Conservation (phyloP, 306 rosid species). For the Vicia faba region DNA sequence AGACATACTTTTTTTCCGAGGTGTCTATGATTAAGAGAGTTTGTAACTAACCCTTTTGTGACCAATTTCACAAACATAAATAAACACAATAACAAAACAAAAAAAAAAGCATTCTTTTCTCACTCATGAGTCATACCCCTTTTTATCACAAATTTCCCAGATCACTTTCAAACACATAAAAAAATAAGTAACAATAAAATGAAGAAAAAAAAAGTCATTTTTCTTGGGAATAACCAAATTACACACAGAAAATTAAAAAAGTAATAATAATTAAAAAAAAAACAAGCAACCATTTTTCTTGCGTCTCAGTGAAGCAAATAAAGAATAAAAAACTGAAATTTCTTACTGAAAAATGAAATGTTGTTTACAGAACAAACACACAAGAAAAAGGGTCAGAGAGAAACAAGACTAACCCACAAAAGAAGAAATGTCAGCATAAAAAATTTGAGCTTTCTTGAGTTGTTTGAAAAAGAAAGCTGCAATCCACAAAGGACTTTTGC, state of each 20-base stretch:
- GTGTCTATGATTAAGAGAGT: too few species aligned
- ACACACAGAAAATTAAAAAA: not conserved
- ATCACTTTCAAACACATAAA: conserved; percentile 13
- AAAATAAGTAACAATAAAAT: not conserved
- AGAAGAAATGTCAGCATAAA: conserved; percentile 59
- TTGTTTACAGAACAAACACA: not conserved
- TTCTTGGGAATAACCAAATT: not conserved
- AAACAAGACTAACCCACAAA: conserved; percentile 59
- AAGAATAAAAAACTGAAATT: conserved; percentile 8
- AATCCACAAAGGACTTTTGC: conserved; percentile 64
- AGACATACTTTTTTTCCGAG: too few species aligned
- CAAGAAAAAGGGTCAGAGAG: not conserved
- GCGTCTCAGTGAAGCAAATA: not conserved
- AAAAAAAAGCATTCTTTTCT: not conserved
- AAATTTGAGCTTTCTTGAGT: conserved; percentile 71
- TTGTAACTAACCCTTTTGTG: not conserved
- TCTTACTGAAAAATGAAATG: not conserved
- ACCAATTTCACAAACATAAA: not conserved
- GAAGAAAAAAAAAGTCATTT: not conserved
- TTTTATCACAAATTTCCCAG: conserved; percentile 6
- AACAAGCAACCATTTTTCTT: not conserved
- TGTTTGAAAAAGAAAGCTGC: conserved; percentile 72
- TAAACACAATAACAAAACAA: not conserved
- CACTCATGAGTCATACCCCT: not conserved
- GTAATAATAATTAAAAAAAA: not conserved